Base-by-base conservation (phyloP, 768 basidiomycete genomes). In the Hypholoma fasciculare region DNA sequence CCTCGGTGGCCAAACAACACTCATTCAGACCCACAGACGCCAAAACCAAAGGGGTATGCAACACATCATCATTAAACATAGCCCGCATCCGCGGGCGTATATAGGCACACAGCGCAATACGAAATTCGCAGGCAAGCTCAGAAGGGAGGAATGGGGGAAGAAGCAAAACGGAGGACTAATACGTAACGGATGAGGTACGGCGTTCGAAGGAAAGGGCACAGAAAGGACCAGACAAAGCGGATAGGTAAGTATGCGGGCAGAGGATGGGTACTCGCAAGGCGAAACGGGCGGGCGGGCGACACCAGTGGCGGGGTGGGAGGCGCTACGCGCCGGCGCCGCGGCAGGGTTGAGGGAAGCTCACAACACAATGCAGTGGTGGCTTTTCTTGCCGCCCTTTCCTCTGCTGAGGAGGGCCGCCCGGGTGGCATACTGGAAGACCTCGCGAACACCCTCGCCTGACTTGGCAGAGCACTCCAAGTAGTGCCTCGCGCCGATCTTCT, bases 391-490 rank as follows among this genome's bases (percentile, higher is more conserved):
- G 23, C 77, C 77, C 69, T 69, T 79, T 68, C 73, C 67, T 71
- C 83, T 80, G 74, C 73, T 80, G 60, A 94, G 82, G 38, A 98
- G 85, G 26, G 96, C 96, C 42, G 92, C 89, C 62, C 94, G 88
- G 1, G 30, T 34, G 30, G 23, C 97, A 65, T 90, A 92, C 77
- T 98, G 94, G 87, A 99, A 99, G 46, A 99, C 96, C 76, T 98
- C 96, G 61, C 92, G 88, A 49, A 99, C 96, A 65, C 96, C 96
- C 76, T 98, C 94, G 58, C 96, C 95, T 14, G 94, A 88, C 82
- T 89, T 90, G 72, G 95, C 95, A 54, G 94, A 96, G 74, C 97
- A 99, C 74, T 99, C 97, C 52, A 99, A 87, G 75, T 98, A 99
- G 71, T 94, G 89, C 76, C 87, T 92, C 5, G 97, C 96, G 27